Percentiles rank a stretch among this genome's conserved stretches.
Conservation (phyloP, 805 yeast genomes). For the Candida corydali region DNA sequence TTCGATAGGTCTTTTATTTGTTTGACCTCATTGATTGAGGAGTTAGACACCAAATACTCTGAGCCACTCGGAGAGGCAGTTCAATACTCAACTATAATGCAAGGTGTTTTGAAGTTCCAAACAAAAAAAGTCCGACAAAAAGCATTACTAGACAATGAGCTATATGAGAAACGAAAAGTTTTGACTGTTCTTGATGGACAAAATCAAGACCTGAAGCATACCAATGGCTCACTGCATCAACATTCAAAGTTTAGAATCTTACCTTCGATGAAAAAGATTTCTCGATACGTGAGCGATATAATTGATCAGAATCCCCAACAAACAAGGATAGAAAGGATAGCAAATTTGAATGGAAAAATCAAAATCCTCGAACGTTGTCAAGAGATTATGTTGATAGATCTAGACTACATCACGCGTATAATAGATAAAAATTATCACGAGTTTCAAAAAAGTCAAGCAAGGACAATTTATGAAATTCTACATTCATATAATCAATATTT, state of each 20-base stretch:
- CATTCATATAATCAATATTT: slow-evolving; percentile 52
- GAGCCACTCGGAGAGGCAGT: slow-evolving; percentile 73
- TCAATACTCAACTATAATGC: slow-evolving; percentile 55
- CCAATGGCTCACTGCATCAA: slow-evolving; percentile 14
- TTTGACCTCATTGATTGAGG: slow-evolving; percentile 48
- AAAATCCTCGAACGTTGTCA: slow-evolving; percentile 50
- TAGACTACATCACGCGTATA: slow-evolving; percentile 39
- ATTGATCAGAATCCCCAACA: slow-evolving; percentile 66
- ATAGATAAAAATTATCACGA: slow-evolving; percentile 44
- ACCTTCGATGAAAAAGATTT: slow-evolving; percentile 48
- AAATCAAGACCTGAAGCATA: slow-evolving; percentile 12
- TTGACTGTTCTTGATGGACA: slow-evolving; percentile 25
- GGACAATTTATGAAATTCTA: slow-evolving; percentile 49
- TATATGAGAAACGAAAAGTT: slow-evolving; percentile 28
- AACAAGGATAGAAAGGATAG: slow-evolving; percentile 52
- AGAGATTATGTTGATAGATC: slow-evolving; percentile 36
- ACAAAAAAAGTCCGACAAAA: slow-evolving; percentile 34
- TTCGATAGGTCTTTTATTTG: slow-evolving; percentile 64
- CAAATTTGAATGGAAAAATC: slow-evolving; percentile 48
- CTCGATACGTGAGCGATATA: slow-evolving; percentile 51
- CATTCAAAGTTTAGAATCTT: slow-evolving; percentile 43
- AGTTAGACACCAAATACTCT: slow-evolving; percentile 54
- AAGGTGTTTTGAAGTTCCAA: slow-evolving; percentile 58
- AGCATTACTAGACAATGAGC: slow-evolving; percentile 26
- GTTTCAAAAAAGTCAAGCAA: slow-evolving; percentile 48